These are phyloP conservation scores for Saccharomycopsis olivae DNA, from an alignment of 805 yeast genomes.

Conservation along the genomic window DNA sequence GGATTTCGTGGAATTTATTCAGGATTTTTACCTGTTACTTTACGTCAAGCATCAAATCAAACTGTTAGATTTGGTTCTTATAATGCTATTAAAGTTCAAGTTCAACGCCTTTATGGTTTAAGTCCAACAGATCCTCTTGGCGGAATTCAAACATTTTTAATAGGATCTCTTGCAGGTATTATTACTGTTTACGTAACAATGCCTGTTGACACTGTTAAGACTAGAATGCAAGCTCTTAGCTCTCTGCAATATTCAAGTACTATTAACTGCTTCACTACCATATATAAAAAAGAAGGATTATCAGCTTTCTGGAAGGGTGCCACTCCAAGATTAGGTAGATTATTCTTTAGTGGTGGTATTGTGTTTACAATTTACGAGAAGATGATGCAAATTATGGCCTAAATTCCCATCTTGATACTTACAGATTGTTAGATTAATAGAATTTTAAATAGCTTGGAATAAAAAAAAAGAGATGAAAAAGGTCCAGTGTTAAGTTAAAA, in stretches of 20 bases:
- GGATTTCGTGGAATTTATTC: conserved; percentile 81
- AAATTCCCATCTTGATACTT: too few relatives aligned
- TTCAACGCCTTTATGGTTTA: conserved; percentile 59
- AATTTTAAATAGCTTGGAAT: background rate
- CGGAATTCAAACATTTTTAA: conserved; percentile 68
- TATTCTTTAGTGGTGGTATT: conserved; percentile 91
- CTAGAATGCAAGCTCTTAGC: conserved; percentile 92
- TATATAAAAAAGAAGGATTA: conserved; percentile 81
- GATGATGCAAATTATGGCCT: conserved; percentile 52
- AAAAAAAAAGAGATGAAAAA: background rate
- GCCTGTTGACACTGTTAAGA: conserved; percentile 94
- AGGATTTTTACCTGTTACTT: conserved; percentile 84
- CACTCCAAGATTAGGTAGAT: conserved; percentile 89
- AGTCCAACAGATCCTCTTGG: conserved; percentile 67
- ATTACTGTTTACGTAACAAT: conserved; percentile 86
- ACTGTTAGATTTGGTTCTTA: conserved; percentile 92
- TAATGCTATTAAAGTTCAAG: conserved; percentile 69
- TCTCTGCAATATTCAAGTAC: conserved; percentile 70
- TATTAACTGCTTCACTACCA: conserved; percentile 66
- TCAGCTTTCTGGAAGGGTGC: conserved; percentile 97
- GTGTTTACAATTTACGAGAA: conserved; percentile 95
- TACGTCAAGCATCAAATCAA: conserved; percentile 93
- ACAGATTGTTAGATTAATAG: background rate
- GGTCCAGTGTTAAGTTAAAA: too few relatives aligned
- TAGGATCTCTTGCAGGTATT: conserved; percentile 86